phyloP scores from a whole-genome alignment of 495 filamentous ascomycete species.

The Glutinoglossum americanum region DNA sequence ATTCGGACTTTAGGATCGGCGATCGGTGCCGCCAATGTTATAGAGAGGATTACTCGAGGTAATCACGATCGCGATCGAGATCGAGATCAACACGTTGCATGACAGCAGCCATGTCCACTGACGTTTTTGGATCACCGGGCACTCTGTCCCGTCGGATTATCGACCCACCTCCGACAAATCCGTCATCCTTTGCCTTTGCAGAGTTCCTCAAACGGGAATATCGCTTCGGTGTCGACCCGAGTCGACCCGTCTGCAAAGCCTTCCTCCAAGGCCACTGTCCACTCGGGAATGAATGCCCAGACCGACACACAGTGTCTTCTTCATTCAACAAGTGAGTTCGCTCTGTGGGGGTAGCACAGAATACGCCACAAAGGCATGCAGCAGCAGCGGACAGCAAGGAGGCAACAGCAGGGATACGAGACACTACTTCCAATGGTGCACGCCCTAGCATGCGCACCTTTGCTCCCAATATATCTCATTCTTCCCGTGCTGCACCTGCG shows the following conservation, averaged over 20 bases:
- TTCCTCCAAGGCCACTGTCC: constrained; percentile 64
- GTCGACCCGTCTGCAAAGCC: constrained; percentile 62
- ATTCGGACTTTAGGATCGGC: not conserved
- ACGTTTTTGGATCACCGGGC: not conserved
- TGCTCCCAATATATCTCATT: not conserved
- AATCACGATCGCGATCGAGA: not conserved
- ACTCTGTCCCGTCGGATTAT: constrained; percentile 9
- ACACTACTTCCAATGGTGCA: not conserved
- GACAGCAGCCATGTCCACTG: not conserved
- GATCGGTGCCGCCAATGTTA: not conserved
- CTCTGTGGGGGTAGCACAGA: constrained; percentile 20
- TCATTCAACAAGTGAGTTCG: constrained; percentile 22
- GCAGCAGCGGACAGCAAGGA: not conserved
- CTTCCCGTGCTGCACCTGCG: constrained; percentile 16
- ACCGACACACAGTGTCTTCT: constrained; percentile 19
- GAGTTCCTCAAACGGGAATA: constrained; percentile 27
- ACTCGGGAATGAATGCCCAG: constrained; percentile 50
- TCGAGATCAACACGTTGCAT: not conserved
- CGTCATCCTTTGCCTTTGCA: constrained; percentile 19
- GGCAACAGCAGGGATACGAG: not conserved
- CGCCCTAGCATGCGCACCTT: not conserved
- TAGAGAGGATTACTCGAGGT: not conserved
- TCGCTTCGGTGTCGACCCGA: constrained; percentile 51
- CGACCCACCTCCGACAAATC: constrained; percentile 7
- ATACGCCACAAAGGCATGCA: constrained; percentile 23